A percentile compares a stretch with the other conserved stretches of the same genome.
These are phyloP conservation scores for Lodderomyces beijingensis DNA, from an alignment of 1,139 yeast genomes.

Conservation along the genomic window DNA sequence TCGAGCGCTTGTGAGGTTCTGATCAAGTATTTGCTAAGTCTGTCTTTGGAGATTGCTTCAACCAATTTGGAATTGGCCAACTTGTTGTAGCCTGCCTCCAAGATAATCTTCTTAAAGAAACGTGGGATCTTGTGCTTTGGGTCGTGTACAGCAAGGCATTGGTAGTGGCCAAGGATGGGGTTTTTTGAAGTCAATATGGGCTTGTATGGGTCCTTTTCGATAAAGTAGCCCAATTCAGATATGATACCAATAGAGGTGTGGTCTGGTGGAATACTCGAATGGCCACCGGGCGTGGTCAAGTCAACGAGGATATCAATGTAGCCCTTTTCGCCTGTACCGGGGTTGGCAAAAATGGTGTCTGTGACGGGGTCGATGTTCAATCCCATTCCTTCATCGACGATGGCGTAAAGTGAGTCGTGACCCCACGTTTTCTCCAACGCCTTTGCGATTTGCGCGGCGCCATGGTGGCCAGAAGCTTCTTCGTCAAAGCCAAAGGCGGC, in stretches of 20 bases:
- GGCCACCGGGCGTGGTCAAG: constrained; percentile 43
- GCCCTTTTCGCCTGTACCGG: constrained; percentile 43
- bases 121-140: constrained; percentile 18
- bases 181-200: constrained; percentile 30
- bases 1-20: constrained; percentile 38
- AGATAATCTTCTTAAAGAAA: constrained; percentile 22
- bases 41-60: constrained; percentile 14
- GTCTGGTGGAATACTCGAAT: constrained; percentile 43
- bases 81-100: constrained; percentile 32
- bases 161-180: constrained; percentile 29
- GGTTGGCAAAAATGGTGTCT: constrained; percentile 33
- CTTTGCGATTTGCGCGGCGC: constrained; percentile 29
- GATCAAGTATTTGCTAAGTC: constrained; percentile 24
- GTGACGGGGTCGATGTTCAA: constrained; percentile 23
- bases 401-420: constrained; percentile 32
- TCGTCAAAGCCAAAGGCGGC: constrained; percentile 47
- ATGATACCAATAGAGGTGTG: constrained; percentile 44
- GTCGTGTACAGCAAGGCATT: constrained; percentile 36
- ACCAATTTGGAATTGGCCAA: constrained; percentile 28
- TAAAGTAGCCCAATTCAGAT: constrained; percentile 34
- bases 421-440: constrained; percentile 32
- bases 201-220: constrained; percentile 35
- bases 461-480: constrained; percentile 33
- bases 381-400: constrained; percentile 38
- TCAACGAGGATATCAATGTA: constrained; percentile 29